A percentile compares a stretch with the other conserved stretches of the same genome.
phyloP scores from a whole-genome alignment of 1,284 basidiomycete species.

The Chalciporus sp. region DNA sequence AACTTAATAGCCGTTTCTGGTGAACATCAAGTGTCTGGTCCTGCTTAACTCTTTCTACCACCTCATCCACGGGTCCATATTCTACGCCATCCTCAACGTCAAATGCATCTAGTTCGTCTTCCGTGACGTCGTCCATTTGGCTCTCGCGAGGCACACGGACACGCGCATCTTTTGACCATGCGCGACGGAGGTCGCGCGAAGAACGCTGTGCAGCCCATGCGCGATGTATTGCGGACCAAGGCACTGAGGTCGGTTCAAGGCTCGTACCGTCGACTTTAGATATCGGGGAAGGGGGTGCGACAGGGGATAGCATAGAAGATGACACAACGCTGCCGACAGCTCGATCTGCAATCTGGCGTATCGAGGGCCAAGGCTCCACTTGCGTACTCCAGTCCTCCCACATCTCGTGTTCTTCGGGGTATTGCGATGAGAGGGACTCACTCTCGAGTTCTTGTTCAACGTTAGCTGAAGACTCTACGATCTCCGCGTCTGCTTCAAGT shows the following conservation, averaged over 20 bases:
- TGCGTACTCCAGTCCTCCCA: slow-evolving; percentile 75
- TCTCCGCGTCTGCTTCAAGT: slow-evolving; percentile 16
- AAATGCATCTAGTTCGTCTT: slow-evolving; percentile 36
- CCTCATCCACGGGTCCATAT: slow-evolving; percentile 53
- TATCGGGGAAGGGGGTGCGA: slow-evolving; percentile 8
- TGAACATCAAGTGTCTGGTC: slow-evolving; percentile 75
- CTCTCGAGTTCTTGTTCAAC: slow-evolving; percentile 2
- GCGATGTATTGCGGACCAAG: slow-evolving; percentile 62
- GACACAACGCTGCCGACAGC: slow-evolving; percentile 69
- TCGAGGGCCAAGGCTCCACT: slow-evolving; percentile 66
- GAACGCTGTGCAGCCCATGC: slow-evolving; percentile 64
- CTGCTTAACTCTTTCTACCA: slow-evolving; percentile 74
- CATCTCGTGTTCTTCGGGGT: slow-evolving; percentile 45
- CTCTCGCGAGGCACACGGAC: slow-evolving; percentile 41
- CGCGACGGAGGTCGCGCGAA: slow-evolving; percentile 52
- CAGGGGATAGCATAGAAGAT: slow-evolving; percentile 28
- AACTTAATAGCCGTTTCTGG: slow-evolving; percentile 76
- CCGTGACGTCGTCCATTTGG: slow-evolving; percentile 43
- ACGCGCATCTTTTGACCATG: slow-evolving; percentile 61
- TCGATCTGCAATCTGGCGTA: slow-evolving; percentile 71
- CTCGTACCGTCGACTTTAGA: slow-evolving; percentile 35
- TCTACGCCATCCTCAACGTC: slow-evolving; percentile 40
- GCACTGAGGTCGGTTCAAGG: slow-evolving; percentile 58
- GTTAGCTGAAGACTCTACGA: slow-evolving; percentile 20
- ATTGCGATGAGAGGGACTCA: slow-evolving; percentile 7